A percentile compares a stretch with the other conserved stretches of the same genome.
These are phyloP conservation scores for Linum tenue DNA, from an alignment of 345 rosid genomes.

Conservation along the genomic window DNA sequence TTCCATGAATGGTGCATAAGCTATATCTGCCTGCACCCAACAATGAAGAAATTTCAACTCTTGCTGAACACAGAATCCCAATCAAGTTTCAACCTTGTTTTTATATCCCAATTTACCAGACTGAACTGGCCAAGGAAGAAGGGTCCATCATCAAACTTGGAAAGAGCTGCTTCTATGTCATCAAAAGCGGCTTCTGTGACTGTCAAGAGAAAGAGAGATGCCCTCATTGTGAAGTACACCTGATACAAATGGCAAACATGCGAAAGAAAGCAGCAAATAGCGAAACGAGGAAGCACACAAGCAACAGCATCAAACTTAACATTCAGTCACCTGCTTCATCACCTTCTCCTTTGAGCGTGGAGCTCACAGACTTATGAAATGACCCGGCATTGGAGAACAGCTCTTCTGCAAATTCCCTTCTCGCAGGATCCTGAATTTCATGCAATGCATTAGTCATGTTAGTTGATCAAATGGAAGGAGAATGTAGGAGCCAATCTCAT, in stretches of 20 bases:
- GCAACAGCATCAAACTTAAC: neutral
- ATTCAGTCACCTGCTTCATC: conserved; percentile 19
- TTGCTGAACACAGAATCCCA: neutral
- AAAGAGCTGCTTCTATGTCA: conserved; percentile 20
- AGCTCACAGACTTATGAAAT: conserved; percentile 9
- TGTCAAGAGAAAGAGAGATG: neutral
- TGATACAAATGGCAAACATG: neutral
- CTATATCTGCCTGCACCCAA: conserved; percentile 15
- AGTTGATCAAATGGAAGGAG: neutral
- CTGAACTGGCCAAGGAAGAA: conserved; percentile 32
- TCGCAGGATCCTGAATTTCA: conserved; percentile 22
- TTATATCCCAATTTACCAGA: conserved; percentile 32
- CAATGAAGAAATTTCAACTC: neutral
- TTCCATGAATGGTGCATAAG: conserved; percentile 23
- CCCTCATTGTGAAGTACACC: neutral
- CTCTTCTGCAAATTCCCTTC: conserved; percentile 25
- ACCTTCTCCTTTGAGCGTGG: conserved; percentile 15
- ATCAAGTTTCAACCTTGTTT: conserved; percentile 43
- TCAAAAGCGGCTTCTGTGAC: conserved; percentile 22
- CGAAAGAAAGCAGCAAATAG: neutral
- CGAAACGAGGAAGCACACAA: neutral
- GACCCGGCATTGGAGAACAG: conserved; percentile 13
- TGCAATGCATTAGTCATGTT: neutral
- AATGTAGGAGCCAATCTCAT: neutral
- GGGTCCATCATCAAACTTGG: conserved; percentile 18